These are phyloP conservation scores for Harringtonia lauricola DNA, from an alignment of 2,329 filamentous ascomycete genomes.

Conservation along the genomic window DNA sequence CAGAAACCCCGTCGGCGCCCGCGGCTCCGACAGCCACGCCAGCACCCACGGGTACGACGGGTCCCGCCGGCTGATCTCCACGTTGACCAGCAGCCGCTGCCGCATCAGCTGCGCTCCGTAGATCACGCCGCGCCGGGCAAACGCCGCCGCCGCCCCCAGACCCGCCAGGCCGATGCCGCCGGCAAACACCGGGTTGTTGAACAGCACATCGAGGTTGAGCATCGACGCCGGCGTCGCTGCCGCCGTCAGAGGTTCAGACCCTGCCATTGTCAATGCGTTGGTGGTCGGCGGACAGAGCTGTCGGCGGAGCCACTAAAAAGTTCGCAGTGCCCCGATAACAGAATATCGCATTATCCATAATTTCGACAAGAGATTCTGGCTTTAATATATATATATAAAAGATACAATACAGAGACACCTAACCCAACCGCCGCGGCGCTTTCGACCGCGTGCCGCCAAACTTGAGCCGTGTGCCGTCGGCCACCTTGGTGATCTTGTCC, in stretches of 20 bases:
- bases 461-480: constrained; percentile 83
- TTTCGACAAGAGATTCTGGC: no score
- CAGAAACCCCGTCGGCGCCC: constrained; percentile 50
- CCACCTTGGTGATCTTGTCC: constrained; percentile 64
- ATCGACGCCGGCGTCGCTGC: neutral
- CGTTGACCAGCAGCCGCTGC: constrained; percentile 79
- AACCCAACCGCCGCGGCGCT: constrained; percentile 72
- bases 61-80: constrained; percentile 92
- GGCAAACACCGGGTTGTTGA: constrained; percentile 53
- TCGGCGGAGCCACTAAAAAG: no score
- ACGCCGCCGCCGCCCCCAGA: constrained; percentile 69
- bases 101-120: constrained; percentile 64
- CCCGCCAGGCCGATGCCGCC: constrained; percentile 84
- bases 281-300: no score
- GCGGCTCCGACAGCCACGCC: constrained; percentile 83
- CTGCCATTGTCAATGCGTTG: neutral
- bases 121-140: constrained; percentile 68
- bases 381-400: no score
- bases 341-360: no score
- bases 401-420: neutral
- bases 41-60: constrained; percentile 90
- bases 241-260: neutral
- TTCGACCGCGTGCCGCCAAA: constrained; percentile 88
- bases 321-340: no score
- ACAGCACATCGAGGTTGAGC: constrained; percentile 39